Base-by-base conservation (phyloP, 2,329 filamentous ascomycete genomes). In the Zarea fungicola region DNA sequence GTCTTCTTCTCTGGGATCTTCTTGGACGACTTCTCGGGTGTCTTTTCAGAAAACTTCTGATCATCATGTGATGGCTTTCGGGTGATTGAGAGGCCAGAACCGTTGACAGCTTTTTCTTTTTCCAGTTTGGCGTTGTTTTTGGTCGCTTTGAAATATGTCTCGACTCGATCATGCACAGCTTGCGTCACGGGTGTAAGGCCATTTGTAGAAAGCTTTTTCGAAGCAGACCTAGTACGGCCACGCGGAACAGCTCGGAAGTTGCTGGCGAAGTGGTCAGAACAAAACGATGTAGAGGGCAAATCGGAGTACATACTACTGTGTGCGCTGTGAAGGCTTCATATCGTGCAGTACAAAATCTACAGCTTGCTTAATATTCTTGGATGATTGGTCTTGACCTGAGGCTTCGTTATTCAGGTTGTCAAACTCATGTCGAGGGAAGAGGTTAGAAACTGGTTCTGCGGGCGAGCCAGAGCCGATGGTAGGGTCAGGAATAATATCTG, bases 281-380 rank as follows among this genome's bases (percentile, higher is more conserved):
- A 32, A 34, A 22, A 23, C 16, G n/a, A 29, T 19, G 10, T 21
- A 22, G 34, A 28, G 29, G 18, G 21, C 4, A 9, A 22, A 19
- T 14, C 45, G 41, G 19, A 5, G 31, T 44, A 60, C 74, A 63
- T 68, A 87, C 85, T 80, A 88, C 59, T 85, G 71, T 9, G 85
- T 84, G 54, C 87, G 72, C 52, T 84, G 83, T n/a, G 84, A 78
- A 2, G 83, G 78, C 60, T 83, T 82, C 49, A 96, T 67, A 34
- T 95, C 77, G 54, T 84, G 81, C 50, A 88, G 80, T 25, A 96
- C 74, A 63, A 92, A 84, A 57, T 85, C 78, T 39, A 91, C 74
- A 10, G 83, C 85, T 57, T 84, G 81, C 57, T 87, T 84, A 40
- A 91, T 71, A 54, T 81, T 79, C 61, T 80, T 78, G 18, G 86